These are phyloP conservation scores for Pseudogymnoascus pannorum DNA, from an alignment of 2,329 filamentous ascomycete species.

Conservation along the genomic window DNA sequence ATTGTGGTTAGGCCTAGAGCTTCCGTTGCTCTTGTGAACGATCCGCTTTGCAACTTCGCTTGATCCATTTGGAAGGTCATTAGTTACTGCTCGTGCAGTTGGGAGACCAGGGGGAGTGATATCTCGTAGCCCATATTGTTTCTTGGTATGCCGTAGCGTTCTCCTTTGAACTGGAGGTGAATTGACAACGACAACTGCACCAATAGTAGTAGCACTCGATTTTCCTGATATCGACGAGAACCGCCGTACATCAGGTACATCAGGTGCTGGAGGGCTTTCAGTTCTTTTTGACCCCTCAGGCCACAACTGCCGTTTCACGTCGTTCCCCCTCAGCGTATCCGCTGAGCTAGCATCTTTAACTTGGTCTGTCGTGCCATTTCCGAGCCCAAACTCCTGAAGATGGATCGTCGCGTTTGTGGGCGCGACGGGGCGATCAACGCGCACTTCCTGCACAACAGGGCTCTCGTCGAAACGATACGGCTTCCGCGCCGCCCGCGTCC, in stretches of 20 bases:
- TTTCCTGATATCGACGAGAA: slow-evolving; percentile 48
- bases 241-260: slow-evolving; percentile 40
- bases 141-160: slow-evolving; percentile 55
- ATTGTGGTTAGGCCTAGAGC: slow-evolving; percentile 15
- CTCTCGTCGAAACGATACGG: slow-evolving; percentile 20
- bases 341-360: neutral
- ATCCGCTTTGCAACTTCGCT: neutral
- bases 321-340: neutral
- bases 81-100: neutral
- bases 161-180: slow-evolving; percentile 39
- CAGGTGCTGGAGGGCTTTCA: slow-evolving; percentile 26
- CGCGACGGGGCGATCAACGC: slow-evolving; percentile 41
- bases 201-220: slow-evolving; percentile 48
- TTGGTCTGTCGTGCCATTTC: slow-evolving; percentile 36
- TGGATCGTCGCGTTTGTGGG: slow-evolving; percentile 46
- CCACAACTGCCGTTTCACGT: neutral
- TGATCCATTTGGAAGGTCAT: neutral
- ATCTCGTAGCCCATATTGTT: slow-evolving; percentile 45
- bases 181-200: slow-evolving; percentile 52
- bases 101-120: slow-evolving; percentile 29
- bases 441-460: slow-evolving; percentile 33
- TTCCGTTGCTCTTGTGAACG: slow-evolving; percentile 1
- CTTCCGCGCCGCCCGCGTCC: slow-evolving; percentile 31
- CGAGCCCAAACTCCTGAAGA: slow-evolving; percentile 35
- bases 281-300: slow-evolving; percentile 15